These are phyloP conservation scores for Chalciporus sphaerocephalus DNA, from an alignment of 768 basidiomycete genomes.

Conservation along the genomic window DNA sequence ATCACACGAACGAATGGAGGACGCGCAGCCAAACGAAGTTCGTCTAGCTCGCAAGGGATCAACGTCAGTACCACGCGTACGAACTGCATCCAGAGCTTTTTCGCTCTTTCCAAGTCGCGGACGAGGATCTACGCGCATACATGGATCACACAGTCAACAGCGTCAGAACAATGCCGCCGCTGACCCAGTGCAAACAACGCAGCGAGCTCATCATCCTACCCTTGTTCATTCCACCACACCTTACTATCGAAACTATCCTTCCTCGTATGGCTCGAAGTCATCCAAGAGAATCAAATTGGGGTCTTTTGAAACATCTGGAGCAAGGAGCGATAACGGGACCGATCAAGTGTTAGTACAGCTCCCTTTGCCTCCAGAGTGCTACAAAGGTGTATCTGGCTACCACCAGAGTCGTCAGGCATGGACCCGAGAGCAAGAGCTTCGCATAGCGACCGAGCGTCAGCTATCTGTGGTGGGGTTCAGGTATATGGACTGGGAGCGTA, in stretches of 20 bases:
- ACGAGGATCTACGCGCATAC: neutral
- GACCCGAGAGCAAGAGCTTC: conserved; percentile 10
- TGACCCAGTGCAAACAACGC: too few relatives aligned
- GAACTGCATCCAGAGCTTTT: neutral
- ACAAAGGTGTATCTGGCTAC: conserved; percentile 6
- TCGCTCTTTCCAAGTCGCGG: too few relatives aligned
- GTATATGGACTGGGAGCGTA: conserved; percentile 3
- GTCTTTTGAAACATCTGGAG: neutral
- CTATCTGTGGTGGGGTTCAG: conserved; percentile 10
- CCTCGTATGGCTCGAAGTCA: neutral
- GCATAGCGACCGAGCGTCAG: conserved; percentile 4
- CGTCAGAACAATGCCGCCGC: neutral
- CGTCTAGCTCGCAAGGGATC: conserved; percentile 34
- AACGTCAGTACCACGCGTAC: conserved; percentile 27
- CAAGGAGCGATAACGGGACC: neutral
- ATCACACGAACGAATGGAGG: conserved; percentile 26
- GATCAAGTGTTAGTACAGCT: conserved; percentile 2
- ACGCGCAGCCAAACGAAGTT: conserved; percentile 38
- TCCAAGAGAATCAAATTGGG: conserved; percentile 7
- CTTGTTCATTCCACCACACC: neutral
- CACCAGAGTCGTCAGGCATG: conserved; percentile 10
- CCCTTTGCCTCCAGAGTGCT: conserved; percentile 13
- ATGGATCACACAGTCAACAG: neutral
- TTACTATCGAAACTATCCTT: neutral
- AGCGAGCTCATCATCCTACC: neutral